Percentiles rank a stretch among this genome's conserved stretches.
These are phyloP conservation scores for Rubia peregrina DNA, from an alignment of 305 asterid genomes.

Conservation along the genomic window DNA sequence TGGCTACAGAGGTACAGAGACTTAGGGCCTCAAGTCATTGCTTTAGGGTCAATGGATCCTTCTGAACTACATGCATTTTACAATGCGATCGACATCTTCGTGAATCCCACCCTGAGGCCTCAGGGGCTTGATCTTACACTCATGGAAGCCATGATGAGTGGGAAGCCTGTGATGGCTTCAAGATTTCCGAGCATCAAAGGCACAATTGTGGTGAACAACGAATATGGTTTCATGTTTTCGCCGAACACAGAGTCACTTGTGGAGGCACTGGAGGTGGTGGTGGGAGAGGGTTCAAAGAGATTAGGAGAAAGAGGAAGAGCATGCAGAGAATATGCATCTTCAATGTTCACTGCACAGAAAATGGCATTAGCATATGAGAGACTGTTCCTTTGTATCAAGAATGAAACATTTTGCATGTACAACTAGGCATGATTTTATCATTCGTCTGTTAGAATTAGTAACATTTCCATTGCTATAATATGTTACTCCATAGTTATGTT, in stretches of 20 bases:
- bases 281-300: constrained; percentile 54
- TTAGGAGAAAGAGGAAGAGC: constrained; percentile 64
- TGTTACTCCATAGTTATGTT: not conserved
- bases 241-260: constrained; percentile 62
- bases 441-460: not conserved
- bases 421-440: constrained; percentile 18
- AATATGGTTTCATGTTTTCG: constrained; percentile 72
- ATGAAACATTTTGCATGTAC: constrained; percentile 61
- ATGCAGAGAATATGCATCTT: constrained; percentile 55
- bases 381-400: constrained; percentile 71
- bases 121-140: constrained; percentile 92
- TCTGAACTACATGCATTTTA: constrained; percentile 49
- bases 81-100: constrained; percentile 73
- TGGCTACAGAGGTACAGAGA: constrained; percentile 69
- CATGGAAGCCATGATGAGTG: constrained; percentile 93
- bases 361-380: constrained; percentile 93
- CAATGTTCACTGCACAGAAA: constrained; percentile 79
- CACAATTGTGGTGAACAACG: constrained; percentile 60
- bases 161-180: constrained; percentile 89
- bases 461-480: not conserved
- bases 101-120: constrained; percentile 82
- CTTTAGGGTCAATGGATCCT: constrained; percentile 66
- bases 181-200: constrained; percentile 86
- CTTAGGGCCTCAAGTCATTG: constrained; percentile 55
- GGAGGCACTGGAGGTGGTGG: constrained; percentile 58